These are phyloP conservation scores for Schizophyllum amplum DNA, from an alignment of 1,284 basidiomycete species.

Conservation along the genomic window DNA sequence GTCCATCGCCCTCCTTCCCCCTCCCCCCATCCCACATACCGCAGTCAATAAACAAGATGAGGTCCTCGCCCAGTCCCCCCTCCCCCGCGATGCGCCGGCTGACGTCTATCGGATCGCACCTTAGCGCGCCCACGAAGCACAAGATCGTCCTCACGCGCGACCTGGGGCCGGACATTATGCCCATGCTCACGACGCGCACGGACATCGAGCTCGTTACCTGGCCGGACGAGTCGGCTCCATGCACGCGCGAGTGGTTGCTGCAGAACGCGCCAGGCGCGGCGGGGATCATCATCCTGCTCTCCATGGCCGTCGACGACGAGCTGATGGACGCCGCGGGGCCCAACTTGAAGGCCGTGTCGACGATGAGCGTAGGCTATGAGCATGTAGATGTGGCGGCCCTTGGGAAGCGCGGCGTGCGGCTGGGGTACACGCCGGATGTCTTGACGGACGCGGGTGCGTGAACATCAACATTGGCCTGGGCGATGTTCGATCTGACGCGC, in stretches of 20 bases:
- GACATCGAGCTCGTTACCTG: slow-evolving; percentile 63
- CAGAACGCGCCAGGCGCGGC: slow-evolving; percentile 59
- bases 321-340: slow-evolving; percentile 67
- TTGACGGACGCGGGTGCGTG: slow-evolving; percentile 80
- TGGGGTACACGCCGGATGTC: slow-evolving; percentile 91
- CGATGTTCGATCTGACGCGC: neutral
- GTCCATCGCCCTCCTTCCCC: too few species aligned
- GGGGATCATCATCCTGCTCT: slow-evolving; percentile 62
- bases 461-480: neutral
- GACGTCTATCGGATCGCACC: slow-evolving; percentile 26
- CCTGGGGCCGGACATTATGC: slow-evolving; percentile 68
- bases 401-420: slow-evolving; percentile 57
- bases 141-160: slow-evolving; percentile 65
- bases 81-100: slow-evolving; percentile 19
- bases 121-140: slow-evolving; percentile 19
- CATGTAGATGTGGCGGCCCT: slow-evolving; percentile 63
- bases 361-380: slow-evolving; percentile 89
- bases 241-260: slow-evolving; percentile 72
- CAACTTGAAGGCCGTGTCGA: slow-evolving; percentile 73
- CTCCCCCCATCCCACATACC: too few species aligned
- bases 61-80: slow-evolving; percentile 1
- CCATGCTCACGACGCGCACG: slow-evolving; percentile 39
- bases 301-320: slow-evolving; percentile 58
- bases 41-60: too few species aligned
- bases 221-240: slow-evolving; percentile 51